Evolutionary conservation across 306 rosid species (phyloP).

Genomic region (Quercus rubra): DNA sequence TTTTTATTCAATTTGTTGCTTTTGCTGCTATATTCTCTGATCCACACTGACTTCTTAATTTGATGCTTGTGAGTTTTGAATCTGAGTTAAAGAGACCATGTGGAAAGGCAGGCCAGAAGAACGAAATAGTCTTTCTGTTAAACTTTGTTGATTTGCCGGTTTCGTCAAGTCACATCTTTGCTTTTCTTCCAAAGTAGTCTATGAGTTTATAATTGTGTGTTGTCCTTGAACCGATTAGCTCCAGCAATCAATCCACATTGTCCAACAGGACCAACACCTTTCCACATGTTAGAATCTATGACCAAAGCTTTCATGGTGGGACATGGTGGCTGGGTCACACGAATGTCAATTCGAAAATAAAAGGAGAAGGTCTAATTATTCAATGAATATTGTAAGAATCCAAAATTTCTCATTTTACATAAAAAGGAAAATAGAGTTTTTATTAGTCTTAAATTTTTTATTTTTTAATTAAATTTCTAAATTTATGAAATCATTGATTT

Average conservation of each 20-base stretch:
- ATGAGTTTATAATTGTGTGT: neutral
- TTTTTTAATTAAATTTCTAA: no score
- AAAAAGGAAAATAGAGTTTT: no score
- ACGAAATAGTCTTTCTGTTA: neutral
- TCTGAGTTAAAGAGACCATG: slow-evolving; percentile 33
- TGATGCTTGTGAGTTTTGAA: neutral
- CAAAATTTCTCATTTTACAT: no score
- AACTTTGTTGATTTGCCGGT: neutral
- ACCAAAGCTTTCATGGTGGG: no score
- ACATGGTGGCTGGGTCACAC: neutral
- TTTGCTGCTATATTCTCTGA: slow-evolving; percentile 14
- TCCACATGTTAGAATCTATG: no score
- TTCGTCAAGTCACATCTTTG: neutral
- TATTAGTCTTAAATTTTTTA: no score
- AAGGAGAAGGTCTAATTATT: neutral
- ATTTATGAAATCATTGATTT: no score
- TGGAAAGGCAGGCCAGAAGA: slow-evolving; percentile 22
- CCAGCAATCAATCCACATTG: no score
- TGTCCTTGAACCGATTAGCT: neutral
- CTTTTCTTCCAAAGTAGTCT: neutral
- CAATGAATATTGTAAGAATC: no score
- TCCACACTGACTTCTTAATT: neutral
- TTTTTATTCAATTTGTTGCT: neutral
- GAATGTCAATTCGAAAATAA: neutral
- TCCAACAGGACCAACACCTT: no score